Conservation (phyloP, 1,284 basidiomycete species). For the Ustilago crameri region DNA sequence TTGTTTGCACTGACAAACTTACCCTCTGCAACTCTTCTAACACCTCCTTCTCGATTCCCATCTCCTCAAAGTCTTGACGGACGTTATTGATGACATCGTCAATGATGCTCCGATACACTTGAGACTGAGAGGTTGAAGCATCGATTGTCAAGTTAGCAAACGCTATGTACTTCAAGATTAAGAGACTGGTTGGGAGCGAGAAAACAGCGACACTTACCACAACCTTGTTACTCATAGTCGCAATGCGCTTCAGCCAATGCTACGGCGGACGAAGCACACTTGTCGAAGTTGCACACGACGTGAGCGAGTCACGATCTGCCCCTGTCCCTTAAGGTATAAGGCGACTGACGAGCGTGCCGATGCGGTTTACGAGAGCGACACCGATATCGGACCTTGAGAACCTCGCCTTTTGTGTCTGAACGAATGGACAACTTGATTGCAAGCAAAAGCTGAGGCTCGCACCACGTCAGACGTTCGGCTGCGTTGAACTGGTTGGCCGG, state of each 20-base stretch:
- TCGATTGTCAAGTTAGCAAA: not conserved
- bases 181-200: not conserved
- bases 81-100: constrained; percentile 92
- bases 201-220: constrained; percentile 35
- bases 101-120: constrained; percentile 91
- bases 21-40: constrained; percentile 82
- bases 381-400: too few relatives aligned
- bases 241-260: constrained; percentile 1
- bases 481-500: not conserved
- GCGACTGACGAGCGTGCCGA: too few relatives aligned
- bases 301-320: not conserved
- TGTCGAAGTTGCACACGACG: constrained; percentile 1
- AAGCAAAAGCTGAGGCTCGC: not conserved
- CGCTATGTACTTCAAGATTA: not conserved
- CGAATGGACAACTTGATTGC: too few relatives aligned
- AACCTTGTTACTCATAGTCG: constrained; percentile 58
- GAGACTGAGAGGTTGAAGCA: constrained; percentile 75
- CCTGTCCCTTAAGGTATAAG: too few relatives aligned
- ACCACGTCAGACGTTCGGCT: not conserved
- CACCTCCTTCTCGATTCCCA: constrained; percentile 91
- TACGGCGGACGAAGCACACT: not conserved
- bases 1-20: not conserved
- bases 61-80: constrained; percentile 95
- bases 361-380: too few relatives aligned
- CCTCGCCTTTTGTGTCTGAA: too few relatives aligned